phyloP scores from a whole-genome alignment of 192 early-diverging fungal species.

The Kappamyces sp. region DNA sequence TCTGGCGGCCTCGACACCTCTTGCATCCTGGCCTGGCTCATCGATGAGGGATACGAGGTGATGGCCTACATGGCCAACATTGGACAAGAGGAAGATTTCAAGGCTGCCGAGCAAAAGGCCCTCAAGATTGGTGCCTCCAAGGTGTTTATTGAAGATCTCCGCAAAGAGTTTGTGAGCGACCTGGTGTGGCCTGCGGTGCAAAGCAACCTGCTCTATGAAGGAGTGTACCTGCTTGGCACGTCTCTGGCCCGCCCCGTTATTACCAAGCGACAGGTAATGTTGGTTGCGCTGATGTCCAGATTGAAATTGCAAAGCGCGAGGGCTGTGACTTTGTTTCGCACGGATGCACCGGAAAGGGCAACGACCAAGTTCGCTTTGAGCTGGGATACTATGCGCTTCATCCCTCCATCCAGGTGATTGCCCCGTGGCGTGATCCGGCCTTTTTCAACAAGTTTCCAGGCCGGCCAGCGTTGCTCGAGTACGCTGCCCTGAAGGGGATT shows the following conservation, averaged over 20 bases:
- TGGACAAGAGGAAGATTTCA: slow-evolving; percentile 98
- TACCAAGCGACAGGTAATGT: slow-evolving; percentile 52
- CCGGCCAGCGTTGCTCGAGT: slow-evolving; percentile 83
- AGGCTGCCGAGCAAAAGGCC: slow-evolving; percentile 87
- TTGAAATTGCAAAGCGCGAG: slow-evolving; percentile 88
- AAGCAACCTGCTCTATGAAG: slow-evolving; percentile 92
- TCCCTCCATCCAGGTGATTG: slow-evolving; percentile 91
- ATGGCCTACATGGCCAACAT: slow-evolving; percentile 96
- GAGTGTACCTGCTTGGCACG: slow-evolving; percentile 94
- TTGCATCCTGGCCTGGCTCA: slow-evolving; percentile 97
- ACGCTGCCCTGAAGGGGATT: slow-evolving; percentile 81
- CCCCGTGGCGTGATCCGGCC: slow-evolving; percentile 91
- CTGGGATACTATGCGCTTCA: slow-evolving; percentile 95
- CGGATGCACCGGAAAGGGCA: slow-evolving; percentile 99
- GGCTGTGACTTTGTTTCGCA: slow-evolving; percentile 96
- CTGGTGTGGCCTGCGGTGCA: slow-evolving; percentile 88
- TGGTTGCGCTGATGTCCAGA: slow-evolving; percentile 41
- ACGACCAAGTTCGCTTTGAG: slow-evolving; percentile 99
- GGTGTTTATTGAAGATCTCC: slow-evolving; percentile 94
- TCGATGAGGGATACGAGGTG: slow-evolving; percentile 94
- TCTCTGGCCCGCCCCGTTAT: slow-evolving; percentile 96
- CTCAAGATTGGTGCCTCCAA: slow-evolving; percentile 86
- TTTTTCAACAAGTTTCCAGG: slow-evolving; percentile 96
- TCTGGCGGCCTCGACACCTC: slow-evolving; percentile 98
- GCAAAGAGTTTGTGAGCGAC: slow-evolving; percentile 88